Evolutionary conservation across 2,329 filamentous ascomycete genomes (phyloP).

Genomic region (Alternaria infectoria): DNA sequence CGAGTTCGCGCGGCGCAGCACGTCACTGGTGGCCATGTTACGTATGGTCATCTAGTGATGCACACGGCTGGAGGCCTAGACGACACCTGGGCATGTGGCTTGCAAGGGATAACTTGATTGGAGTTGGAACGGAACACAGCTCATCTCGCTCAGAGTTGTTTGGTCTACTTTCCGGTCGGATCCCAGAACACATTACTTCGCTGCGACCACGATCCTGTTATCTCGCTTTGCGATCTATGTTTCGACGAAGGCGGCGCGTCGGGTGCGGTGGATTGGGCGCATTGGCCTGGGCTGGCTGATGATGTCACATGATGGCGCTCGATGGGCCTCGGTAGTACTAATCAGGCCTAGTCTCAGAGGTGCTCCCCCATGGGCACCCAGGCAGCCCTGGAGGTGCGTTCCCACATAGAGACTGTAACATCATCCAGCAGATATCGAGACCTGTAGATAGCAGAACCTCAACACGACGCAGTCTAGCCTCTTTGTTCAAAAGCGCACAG

Average conservation of each 20-base stretch:
- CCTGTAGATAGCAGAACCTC: background rate
- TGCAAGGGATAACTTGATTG: background rate
- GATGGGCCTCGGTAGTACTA: background rate
- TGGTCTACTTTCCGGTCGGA: background rate
- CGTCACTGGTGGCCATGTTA: background rate
- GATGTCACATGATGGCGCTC: background rate
- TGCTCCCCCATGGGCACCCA: background rate
- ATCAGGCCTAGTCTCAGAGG: background rate
- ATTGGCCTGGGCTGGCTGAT: background rate
- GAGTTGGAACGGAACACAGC: conserved; percentile 1
- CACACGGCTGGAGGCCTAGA: background rate
- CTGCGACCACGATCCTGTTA: background rate
- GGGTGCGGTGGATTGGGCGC: background rate
- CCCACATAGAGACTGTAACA: background rate
- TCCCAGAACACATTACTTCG: background rate
- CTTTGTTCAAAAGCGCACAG: background rate
- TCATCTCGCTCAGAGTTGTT: background rate
- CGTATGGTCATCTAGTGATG: background rate
- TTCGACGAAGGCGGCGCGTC: background rate
- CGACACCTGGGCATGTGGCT: background rate
- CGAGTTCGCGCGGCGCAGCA: background rate
- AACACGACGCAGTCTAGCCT: background rate
- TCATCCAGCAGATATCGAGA: background rate
- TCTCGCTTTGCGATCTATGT: background rate
- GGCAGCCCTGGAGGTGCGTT: background rate